Conservation (phyloP, 495 filamentous ascomycete genomes). For the Aspergillus coremiiformis region DNA sequence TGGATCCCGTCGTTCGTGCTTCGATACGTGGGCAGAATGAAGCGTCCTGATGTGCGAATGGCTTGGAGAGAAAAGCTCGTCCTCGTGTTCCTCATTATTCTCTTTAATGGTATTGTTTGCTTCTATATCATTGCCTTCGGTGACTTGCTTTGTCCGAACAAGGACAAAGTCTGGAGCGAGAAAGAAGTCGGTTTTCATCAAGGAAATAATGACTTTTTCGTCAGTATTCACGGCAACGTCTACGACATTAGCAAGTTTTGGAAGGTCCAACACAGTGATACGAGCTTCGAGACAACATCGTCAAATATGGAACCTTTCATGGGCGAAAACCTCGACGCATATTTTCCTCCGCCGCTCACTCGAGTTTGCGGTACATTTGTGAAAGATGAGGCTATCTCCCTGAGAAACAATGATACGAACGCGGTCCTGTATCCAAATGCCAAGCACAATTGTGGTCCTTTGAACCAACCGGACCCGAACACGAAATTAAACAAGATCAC, state of each 20-base stretch:
- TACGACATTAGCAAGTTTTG: constrained; percentile 92
- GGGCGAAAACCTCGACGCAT: constrained; percentile 71
- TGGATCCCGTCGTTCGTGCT: constrained; percentile 90
- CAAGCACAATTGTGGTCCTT: constrained; percentile 61
- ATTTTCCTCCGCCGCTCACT: constrained; percentile 75
- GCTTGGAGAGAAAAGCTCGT: constrained; percentile 96
- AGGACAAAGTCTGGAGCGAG: constrained; percentile 79
- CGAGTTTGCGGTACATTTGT: constrained; percentile 64
- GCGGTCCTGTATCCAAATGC: constrained; percentile 38
- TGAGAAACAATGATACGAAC: constrained; percentile 57
- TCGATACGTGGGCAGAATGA: constrained; percentile 84
- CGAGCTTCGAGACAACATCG: constrained; percentile 46
- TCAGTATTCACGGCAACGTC: constrained; percentile 80
- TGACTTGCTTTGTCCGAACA: constrained; percentile 78
- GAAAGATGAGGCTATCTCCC: constrained; percentile 37
- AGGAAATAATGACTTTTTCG: constrained; percentile 71
- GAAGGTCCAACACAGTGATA: constrained; percentile 73
- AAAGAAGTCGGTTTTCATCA: constrained; percentile 66
- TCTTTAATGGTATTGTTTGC: constrained; percentile 76
- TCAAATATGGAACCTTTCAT: constrained; percentile 68
- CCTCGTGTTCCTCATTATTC: constrained; percentile 66
- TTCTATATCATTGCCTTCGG: constrained; percentile 93
- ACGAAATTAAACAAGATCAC: constrained; percentile 52
- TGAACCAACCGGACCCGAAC: constrained; percentile 38
- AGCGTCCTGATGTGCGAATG: constrained; percentile 91